Evolutionary conservation across 2,329 filamentous ascomycete species (phyloP).

Genomic region (Sporothrix curviconia): DNA sequence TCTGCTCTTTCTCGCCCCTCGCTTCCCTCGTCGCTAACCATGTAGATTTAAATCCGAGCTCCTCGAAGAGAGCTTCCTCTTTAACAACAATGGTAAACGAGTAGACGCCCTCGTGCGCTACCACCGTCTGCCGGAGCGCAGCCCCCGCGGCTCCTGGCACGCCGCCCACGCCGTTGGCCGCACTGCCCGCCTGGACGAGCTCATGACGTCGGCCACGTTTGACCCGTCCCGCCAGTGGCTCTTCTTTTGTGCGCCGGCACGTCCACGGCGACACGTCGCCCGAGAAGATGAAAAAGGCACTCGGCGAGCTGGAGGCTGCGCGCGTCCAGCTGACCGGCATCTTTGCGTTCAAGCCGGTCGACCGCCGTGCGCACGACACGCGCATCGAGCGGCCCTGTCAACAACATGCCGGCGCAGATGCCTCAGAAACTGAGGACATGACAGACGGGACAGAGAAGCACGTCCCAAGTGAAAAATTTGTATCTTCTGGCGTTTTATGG

Average conservation of each 20-base stretch:
- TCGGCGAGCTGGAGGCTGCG: slow-evolving; percentile 43
- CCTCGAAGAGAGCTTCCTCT: slow-evolving; percentile 48
- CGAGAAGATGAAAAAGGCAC: slow-evolving; percentile 49
- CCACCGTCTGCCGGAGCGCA: slow-evolving; percentile 31
- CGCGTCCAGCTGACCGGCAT: slow-evolving; percentile 43
- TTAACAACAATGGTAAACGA: slow-evolving; percentile 49
- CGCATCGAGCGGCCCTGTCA: slow-evolving; percentile 30
- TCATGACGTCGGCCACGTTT: slow-evolving; percentile 29
- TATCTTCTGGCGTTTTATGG: not conserved
- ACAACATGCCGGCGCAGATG: slow-evolving; percentile 9
- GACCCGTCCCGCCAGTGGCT: slow-evolving; percentile 48
- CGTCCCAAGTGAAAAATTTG: not conserved
- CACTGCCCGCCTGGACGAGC: slow-evolving; percentile 39
- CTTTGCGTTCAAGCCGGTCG: slow-evolving; percentile 46
- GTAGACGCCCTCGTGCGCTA: slow-evolving; percentile 45
- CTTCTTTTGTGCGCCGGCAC: slow-evolving; percentile 45
- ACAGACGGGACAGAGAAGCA: not conserved
- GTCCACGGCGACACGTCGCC: slow-evolving; percentile 52
- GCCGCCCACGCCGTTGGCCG: slow-evolving; percentile 27
- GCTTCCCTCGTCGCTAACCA: slow-evolving; percentile 1
- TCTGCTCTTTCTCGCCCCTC: not conserved
- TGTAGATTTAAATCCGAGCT: slow-evolving; percentile 46
- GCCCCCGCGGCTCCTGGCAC: slow-evolving; percentile 15
- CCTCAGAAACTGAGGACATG: slow-evolving; percentile 12
- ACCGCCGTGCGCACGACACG: slow-evolving; percentile 49